These are phyloP conservation scores for Suhomyces chickasaworum DNA, from an alignment of 1,139 yeast genomes.

Conservation along the genomic window DNA sequence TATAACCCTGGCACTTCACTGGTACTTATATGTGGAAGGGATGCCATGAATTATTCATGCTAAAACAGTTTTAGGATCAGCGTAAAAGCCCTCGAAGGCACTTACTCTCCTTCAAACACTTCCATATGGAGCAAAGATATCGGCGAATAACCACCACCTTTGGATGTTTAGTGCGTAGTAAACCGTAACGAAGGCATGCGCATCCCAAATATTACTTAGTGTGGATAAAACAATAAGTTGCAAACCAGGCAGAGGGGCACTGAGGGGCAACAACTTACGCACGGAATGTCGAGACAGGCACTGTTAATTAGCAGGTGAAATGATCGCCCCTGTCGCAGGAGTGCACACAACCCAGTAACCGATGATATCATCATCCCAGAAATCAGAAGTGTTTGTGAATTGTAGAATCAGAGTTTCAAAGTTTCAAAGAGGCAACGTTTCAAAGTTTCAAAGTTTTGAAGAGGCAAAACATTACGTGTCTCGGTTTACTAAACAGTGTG, in stretches of 20 bases:
- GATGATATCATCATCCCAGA: neutral
- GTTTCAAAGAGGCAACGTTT: neutral
- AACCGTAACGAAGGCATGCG: neutral
- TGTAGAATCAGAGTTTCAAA: neutral
- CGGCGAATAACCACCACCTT: neutral
- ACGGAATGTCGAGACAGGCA: neutral
- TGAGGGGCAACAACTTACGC: conserved; percentile 1
- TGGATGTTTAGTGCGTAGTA: neutral
- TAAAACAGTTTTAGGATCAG: neutral
- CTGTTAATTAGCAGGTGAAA: neutral
- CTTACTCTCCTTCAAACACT: neutral
- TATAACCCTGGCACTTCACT: neutral
- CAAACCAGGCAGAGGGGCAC: conserved; percentile 1
- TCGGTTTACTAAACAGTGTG: too few relatives aligned
- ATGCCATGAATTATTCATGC: neutral
- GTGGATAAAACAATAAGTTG: conserved; percentile 3
- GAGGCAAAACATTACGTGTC: neutral
- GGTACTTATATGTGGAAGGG: neutral
- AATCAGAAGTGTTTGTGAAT: too few relatives aligned
- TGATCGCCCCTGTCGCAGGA: neutral
- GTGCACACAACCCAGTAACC: neutral
- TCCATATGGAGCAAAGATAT: neutral
- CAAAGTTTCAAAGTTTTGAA: neutral
- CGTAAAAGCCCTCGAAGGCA: neutral
- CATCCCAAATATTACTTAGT: conserved; percentile 1